Base-by-base conservation (phyloP, 78 protist species). In the Dictyostelium intermedium region DNA sequence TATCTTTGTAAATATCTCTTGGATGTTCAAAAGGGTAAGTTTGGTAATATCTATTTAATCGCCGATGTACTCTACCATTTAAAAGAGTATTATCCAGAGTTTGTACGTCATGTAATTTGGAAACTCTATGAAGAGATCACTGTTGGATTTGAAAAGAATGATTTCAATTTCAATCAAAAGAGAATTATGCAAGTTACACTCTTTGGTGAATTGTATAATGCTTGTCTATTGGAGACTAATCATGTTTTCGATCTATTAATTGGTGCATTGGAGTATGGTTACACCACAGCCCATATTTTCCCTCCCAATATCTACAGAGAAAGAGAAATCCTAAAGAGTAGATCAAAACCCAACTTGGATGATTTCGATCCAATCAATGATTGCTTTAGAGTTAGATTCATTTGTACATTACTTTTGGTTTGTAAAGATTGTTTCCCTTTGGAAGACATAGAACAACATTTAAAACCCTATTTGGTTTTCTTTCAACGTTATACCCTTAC, bases 121-220 rank as follows among this genome's bases (percentile, higher is more conserved):
- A 81, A 79, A 39, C 80, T 87, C 1, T 66, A 53, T n/a, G 93
- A 87, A 43, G 93, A 84, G 18, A 92, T 92, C 18, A 66, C 86
- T 9, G 60, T 70, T n/a, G 96, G 87, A 5, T 87, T 94, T 13
- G 96, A 87, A 84, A 27, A 25, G 35, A 82, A 85, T 63, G 93
- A 96, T 37, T 69, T 83, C 47, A 80, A 66, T 25, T 56, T 25
- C 18, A 91, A 96, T 47, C 98, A 95, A 72, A 85, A 72, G 78
- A 78, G 96, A 61, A 82, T 97, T 45, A 56, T 87, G 84, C 73
- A 73, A 41, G 34, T 73, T 10, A 94, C 85, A 27, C 41, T 91
- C 11, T 92, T 97, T 47, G 97, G 96, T 45, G 97, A 96, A 47
- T 63, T 97, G 37, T 97, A 85, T 79, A 91, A 85, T 83, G 91